Base-by-base conservation (phyloP, 495 filamentous ascomycete genomes). In the Trichocladium antarcticum region DNA sequence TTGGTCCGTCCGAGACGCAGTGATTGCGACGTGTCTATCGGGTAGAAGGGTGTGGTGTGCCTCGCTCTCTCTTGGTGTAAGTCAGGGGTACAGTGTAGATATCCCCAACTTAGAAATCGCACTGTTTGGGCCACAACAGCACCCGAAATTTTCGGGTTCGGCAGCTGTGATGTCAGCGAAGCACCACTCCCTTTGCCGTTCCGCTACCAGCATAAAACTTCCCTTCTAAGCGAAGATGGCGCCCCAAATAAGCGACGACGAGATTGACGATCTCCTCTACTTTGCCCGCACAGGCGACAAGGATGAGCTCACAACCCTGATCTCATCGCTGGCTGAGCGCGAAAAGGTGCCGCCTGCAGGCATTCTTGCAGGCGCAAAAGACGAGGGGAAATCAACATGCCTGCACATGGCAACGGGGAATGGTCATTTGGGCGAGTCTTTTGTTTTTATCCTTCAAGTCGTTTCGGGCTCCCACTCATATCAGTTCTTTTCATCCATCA, bases 361-460 rank as follows among this genome's bases (percentile, higher is more conserved):
- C 27, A 72, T 95, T 45, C 61, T 95, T 21, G 55, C 69, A 27
- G 74, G 76, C 27, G 81, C 83, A 10, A 75, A 76, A 47, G 88
- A 94, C 55, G 73, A 79, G 20, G 71, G 78, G 24, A 83, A 78
- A 47, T 80, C 82, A 20, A 93, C 87, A 28, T 73, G 84, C 15
- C 67, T 95, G 58, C 90, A 97, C 68, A 95, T 87, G 76, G 86
- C 87, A 1, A 78, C 84, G 31, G 90, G 85, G 9, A 97, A 97
- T 68, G 89, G 89, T 27, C 84, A 92, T 58, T 47, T 71, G 38
- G 84, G 87, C 92, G 75, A 53, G 68, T 59, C 5, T 34, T 0
- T 48, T 11, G 48, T 28, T 7, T 37, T 9, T 15, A 3, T 36
- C 15, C 1, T 35, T 6, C n/a, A n/a, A n/a, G n/a, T n/a, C n/a